Evolutionary conservation across 768 basidiomycete genomes (phyloP), one percentile per base, ranked within the genome.

Genomic region (Mycena floridula): DNA sequence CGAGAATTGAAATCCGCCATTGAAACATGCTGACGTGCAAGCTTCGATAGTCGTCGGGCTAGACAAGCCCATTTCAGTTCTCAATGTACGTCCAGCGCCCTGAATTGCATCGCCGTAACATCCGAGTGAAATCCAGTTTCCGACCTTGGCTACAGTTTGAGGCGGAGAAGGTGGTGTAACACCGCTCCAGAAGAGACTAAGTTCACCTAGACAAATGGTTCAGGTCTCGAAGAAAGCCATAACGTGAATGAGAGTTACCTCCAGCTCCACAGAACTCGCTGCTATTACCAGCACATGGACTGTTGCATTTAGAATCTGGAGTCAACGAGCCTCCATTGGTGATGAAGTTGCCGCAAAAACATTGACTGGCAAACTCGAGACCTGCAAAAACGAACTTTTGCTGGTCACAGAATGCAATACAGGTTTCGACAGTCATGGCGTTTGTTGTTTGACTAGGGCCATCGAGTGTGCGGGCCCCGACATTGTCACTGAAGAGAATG

Each of bases 51-150:
- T 77, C 53, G 77, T 65, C 16, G 65, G 55, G 12, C 72, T 74
- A n/a, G 57, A 49, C 3, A 72, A 67, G 6, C 50, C 55, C 25
- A 58, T 57, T 2, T 59, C 64, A 25, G 54, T 62, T 42, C 65
- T 49, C 16, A 78, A 62, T 1, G 72, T 58, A 21, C 75, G 69
- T 23, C 68, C 68, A 47, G 68, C 57, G 40, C 73, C 64, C 46
- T 67, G 67, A 53, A 45, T 55, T 37, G 54, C 69, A 47, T 53
- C 83, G 85, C 66, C 81, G 64, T 76, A 87, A 58, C 87, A 89
- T n/a, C 87, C 87, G 23, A 88, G 70, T 0, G 78, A 81, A 5
- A 64, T 57, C 85, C 86, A 89, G 23, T 73, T 65, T 3, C 82
- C 85, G 25, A 82, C 72, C 39, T 59, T 74, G 4, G 72, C 64